phyloP scores from a whole-genome alignment of 805 yeast genomes.

The Lachancea sp. region DNA sequence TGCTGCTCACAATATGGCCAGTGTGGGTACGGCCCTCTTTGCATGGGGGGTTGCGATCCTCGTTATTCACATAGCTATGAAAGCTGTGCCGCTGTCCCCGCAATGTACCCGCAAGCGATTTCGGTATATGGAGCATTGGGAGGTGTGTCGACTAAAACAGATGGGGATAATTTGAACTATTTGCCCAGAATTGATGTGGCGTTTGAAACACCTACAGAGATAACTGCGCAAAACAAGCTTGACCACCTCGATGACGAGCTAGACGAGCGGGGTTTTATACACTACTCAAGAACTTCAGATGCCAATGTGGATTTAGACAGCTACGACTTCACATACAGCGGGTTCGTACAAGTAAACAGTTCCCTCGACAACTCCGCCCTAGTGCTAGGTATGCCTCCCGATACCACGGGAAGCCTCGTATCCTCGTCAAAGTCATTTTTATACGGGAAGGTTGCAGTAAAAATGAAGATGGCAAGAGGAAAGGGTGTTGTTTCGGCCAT shows the following conservation, averaged over 20 bases:
- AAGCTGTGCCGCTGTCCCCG: slow-evolving; percentile 81
- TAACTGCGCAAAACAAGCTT: neutral
- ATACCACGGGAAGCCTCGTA: slow-evolving; percentile 67
- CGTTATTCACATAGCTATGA: slow-evolving; percentile 54
- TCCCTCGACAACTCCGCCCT: slow-evolving; percentile 37
- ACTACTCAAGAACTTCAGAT: slow-evolving; percentile 34
- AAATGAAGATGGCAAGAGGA: slow-evolving; percentile 63
- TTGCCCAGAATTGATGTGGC: neutral
- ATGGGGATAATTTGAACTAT: neutral
- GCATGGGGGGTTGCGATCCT: slow-evolving; percentile 88
- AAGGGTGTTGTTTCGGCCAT: slow-evolving; percentile 81
- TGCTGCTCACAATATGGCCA: slow-evolving; percentile 86
- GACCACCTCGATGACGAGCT: slow-evolving; percentile 9
- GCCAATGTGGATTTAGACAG: slow-evolving; percentile 54
- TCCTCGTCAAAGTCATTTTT: slow-evolving; percentile 73
- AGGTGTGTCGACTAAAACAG: neutral
- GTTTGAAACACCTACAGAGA: neutral
- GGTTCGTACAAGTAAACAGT: slow-evolving; percentile 41
- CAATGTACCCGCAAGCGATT: slow-evolving; percentile 39
- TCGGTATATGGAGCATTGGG: neutral
- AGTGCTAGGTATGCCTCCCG: slow-evolving; percentile 65
- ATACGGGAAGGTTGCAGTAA: slow-evolving; percentile 72
- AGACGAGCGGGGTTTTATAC: slow-evolving; percentile 19
- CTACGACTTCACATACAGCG: slow-evolving; percentile 60
- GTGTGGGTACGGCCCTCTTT: slow-evolving; percentile 69